Evolutionary conservation across 1,139 yeast genomes (phyloP).

Genomic region (Taphrina pruni): DNA sequence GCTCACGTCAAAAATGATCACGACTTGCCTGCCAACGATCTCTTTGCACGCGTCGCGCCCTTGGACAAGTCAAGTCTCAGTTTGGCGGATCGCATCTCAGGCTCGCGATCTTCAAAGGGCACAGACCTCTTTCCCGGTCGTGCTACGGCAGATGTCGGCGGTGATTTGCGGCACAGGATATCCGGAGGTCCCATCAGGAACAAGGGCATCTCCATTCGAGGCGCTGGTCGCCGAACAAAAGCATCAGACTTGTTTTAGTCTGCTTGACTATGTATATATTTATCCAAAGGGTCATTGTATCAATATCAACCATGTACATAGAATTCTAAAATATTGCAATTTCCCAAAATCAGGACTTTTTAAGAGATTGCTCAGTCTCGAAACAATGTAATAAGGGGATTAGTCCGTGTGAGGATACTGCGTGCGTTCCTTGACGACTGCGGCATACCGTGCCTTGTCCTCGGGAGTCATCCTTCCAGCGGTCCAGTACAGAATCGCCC

Average conservation of each 20-base stretch:
- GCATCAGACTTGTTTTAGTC: constrained; percentile 24
- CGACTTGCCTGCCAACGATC: constrained; percentile 12
- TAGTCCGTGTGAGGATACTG: neutral
- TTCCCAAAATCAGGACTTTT: neutral
- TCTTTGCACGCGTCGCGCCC: constrained; percentile 11
- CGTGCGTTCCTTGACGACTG: constrained; percentile 2
- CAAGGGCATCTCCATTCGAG: constrained; percentile 4
- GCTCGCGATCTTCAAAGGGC: neutral
- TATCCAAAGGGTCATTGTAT: too few relatives aligned
- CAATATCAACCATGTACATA: neutral
- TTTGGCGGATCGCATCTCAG: constrained; percentile 12
- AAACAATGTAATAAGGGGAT: too few relatives aligned
- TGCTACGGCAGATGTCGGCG: neutral
- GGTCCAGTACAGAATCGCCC: constrained; percentile 24
- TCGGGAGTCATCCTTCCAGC: constrained; percentile 8
- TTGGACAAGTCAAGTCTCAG: neutral
- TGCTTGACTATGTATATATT: too few relatives aligned
- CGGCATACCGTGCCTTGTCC: neutral
- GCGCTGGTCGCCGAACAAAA: constrained; percentile 15
- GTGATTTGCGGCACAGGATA: constrained; percentile 8
- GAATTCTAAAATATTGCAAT: neutral
- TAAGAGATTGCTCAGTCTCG: neutral
- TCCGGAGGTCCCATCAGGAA: constrained; percentile 26
- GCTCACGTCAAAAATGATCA: neutral
- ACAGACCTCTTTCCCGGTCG: constrained; percentile 5